Conservation (phyloP, 1,139 yeast species). For the Hyphopichia buzzinii region DNA sequence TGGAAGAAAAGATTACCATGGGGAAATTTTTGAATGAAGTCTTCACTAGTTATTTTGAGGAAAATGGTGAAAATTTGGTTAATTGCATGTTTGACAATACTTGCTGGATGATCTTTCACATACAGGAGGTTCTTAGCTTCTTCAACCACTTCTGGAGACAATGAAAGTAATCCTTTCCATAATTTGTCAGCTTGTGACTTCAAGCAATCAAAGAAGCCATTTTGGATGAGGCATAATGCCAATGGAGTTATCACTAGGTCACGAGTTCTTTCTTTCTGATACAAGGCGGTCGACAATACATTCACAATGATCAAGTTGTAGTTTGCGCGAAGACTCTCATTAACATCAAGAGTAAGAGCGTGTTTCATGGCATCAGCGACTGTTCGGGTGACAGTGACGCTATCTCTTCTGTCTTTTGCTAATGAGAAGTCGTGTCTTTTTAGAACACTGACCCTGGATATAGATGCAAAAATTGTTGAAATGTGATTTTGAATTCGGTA, state of each 20-base stretch:
- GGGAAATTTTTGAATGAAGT: conserved; percentile 22
- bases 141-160: conserved; percentile 20
- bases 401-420: conserved; percentile 32
- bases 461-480: conserved; percentile 35
- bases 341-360: conserved; percentile 22
- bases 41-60: conserved; percentile 33
- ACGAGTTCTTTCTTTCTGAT: conserved; percentile 30
- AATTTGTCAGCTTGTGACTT: conserved; percentile 20
- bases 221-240: conserved; percentile 46
- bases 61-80: conserved; percentile 41
- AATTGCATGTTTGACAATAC: conserved; percentile 39
- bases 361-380: conserved; percentile 31
- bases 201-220: conserved; percentile 37
- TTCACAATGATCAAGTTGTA: conserved; percentile 31
- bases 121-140: conserved; percentile 34
- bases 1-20: conserved; percentile 25
- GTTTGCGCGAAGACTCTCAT: conserved; percentile 17
- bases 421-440: conserved; percentile 41
- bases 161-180: conserved; percentile 18
- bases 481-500: conserved; percentile 52
- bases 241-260: conserved; percentile 42
- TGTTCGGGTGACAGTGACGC: conserved; percentile 39
- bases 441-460: conserved; percentile 43
- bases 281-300: conserved; percentile 23
- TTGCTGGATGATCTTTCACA: conserved; percentile 33